A percentile compares a stretch with the other conserved stretches of the same genome.
phyloP scores from a whole-genome alignment of 257 asterid species.

The Cynanchum wilfordii region DNA sequence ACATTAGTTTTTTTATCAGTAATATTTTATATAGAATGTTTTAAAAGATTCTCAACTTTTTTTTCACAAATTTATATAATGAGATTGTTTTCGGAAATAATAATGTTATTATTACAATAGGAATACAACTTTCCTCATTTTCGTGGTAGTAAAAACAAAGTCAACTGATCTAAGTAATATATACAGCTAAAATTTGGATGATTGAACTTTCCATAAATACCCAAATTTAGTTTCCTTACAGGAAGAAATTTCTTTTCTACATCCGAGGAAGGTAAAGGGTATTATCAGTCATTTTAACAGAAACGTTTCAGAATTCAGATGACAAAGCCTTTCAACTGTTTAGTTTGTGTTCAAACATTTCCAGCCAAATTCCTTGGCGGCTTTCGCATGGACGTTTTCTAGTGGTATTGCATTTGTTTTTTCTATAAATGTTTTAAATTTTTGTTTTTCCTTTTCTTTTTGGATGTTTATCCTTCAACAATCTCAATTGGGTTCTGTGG shows the following conservation, averaged over 20 bases:
- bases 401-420: neutral
- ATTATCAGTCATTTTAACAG: neutral
- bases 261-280: neutral
- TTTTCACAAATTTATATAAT: no score
- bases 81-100: no score
- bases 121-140: no score
- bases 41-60: no score
- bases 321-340: neutral
- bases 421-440: no score
- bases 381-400: constrained; percentile 17
- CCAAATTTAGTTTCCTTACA: neutral
- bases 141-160: neutral
- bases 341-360: constrained; percentile 23
- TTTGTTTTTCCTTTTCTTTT: no score
- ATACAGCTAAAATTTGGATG: neutral
- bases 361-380: constrained; percentile 38
- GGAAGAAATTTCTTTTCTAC: neutral
- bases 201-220: neutral
- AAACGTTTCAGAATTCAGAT: neutral
- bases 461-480: neutral
- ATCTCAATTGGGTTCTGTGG: constrained; percentile 15
- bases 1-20: no score
- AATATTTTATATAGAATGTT: no score
- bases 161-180: neutral
- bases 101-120: no score